Percentiles rank a stretch among this genome's conserved stretches.
phyloP scores from a whole-genome alignment of 352 stramenopile species.

The Stramenopiles sp. region DNA sequence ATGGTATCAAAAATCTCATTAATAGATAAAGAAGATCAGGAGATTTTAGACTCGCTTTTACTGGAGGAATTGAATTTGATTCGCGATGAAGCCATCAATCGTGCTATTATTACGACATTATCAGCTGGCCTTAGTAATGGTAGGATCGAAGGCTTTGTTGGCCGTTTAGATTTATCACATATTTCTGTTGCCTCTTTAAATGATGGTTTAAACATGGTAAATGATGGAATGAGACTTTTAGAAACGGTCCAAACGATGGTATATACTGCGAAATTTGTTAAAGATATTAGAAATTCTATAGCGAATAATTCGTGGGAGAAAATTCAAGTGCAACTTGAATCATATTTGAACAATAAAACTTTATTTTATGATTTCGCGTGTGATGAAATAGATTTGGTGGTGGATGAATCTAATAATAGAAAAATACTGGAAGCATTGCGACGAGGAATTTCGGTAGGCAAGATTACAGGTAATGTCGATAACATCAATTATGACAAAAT shows the following conservation, averaged over 20 bases:
- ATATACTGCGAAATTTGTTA: conserved; percentile 3
- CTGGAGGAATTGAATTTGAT: neutral
- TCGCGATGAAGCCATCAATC: neutral
- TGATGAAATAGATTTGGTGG: conserved; percentile 1
- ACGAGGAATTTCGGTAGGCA: neutral
- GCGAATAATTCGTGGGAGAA: neutral
- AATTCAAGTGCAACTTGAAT: neutral
- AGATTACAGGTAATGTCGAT: neutral
- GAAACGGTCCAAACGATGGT: neutral
- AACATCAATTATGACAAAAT: neutral
- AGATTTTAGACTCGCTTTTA: neutral
- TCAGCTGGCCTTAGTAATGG: neutral
- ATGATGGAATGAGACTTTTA: neutral
- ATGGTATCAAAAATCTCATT: neutral
- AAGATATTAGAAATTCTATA: neutral
- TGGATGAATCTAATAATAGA: neutral
- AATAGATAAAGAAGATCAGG: neutral
- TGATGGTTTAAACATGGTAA: neutral
- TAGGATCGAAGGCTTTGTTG: neutral
- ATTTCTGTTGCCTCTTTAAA: neutral
- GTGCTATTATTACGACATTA: neutral
- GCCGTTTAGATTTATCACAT: neutral
- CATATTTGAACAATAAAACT: neutral
- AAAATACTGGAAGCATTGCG: neutral
- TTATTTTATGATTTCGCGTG: neutral